These are phyloP conservation scores for Cyphellophora europaea DNA, from an alignment of 2,329 filamentous ascomycete species.

Conservation along the genomic window DNA sequence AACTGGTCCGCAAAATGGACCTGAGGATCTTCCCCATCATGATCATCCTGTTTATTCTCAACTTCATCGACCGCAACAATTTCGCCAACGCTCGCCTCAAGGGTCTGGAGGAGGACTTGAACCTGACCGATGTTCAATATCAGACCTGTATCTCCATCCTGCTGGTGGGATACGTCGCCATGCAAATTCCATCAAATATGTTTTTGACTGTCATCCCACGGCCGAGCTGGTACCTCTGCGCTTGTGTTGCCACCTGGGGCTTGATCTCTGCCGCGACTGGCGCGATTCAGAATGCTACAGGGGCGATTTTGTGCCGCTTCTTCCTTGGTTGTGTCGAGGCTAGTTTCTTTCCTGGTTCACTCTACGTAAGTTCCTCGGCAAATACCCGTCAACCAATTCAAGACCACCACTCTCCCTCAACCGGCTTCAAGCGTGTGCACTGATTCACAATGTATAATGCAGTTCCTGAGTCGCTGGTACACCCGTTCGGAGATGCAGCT, in stretches of 20 bases:
- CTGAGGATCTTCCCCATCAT: slow-evolving; percentile 58
- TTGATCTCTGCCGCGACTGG: slow-evolving; percentile 24
- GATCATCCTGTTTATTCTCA: slow-evolving; percentile 53
- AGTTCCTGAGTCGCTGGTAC: slow-evolving; percentile 51
- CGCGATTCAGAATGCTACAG: slow-evolving; percentile 29
- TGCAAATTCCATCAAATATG: slow-evolving; percentile 19
- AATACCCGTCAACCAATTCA: no score
- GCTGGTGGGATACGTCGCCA: slow-evolving; percentile 19
- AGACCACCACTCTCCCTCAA: no score
- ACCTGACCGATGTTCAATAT: slow-evolving; percentile 21
- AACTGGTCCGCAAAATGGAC: slow-evolving; percentile 62
- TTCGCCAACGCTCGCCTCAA: slow-evolving; percentile 24
- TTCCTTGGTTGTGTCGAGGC: slow-evolving; percentile 28
- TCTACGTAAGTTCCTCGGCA: slow-evolving; percentile 1
- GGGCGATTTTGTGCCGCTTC: slow-evolving; percentile 31
- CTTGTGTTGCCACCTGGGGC: slow-evolving; percentile 25
- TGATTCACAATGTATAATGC: slow-evolving; percentile 50
- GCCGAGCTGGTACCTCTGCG: slow-evolving; percentile 35
- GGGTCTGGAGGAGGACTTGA: slow-evolving; percentile 21
- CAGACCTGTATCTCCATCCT: slow-evolving; percentile 23
- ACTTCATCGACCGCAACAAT: slow-evolving; percentile 19
- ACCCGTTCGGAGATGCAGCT: slow-evolving; percentile 48
- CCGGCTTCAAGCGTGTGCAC: no score
- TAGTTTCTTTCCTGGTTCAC: slow-evolving; percentile 41
- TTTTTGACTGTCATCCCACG: slow-evolving; percentile 23